Conservation (phyloP, 192 early-diverging fungal species). For the Coemansia sp. region DNA sequence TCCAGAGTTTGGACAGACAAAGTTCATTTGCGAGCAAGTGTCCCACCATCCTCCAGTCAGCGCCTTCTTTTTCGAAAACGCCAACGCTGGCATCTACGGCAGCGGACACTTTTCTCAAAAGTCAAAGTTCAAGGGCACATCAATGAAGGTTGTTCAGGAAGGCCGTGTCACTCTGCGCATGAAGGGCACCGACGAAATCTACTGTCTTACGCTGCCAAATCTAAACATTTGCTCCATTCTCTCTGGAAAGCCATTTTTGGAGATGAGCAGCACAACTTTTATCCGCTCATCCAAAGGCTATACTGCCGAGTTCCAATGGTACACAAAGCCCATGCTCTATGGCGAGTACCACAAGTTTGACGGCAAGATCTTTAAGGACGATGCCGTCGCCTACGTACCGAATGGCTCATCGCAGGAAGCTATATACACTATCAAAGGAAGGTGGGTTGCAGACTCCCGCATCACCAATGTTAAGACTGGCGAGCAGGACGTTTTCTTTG, state of each 20-base stretch:
- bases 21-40: conserved; percentile 67
- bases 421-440: conserved; percentile 59
- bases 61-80: conserved; percentile 66
- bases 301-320: conserved; percentile 67
- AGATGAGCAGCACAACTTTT: conserved; percentile 60
- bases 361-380: conserved; percentile 55
- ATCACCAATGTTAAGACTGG: conserved; percentile 57
- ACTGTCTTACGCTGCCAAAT: conserved; percentile 71
- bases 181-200: conserved; percentile 62
- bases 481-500: conserved; percentile 59
- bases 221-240: conserved; percentile 76
- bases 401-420: conserved; percentile 23
- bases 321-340: conserved; percentile 73
- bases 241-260: conserved; percentile 64
- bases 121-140: conserved; percentile 73
- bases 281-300: conserved; percentile 60
- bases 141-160: conserved; percentile 75
- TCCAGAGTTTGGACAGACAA: conserved; percentile 52
- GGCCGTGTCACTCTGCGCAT: conserved; percentile 72
- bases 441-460: conserved; percentile 69
- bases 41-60: conserved; percentile 75
- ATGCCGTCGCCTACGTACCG: conserved; percentile 17
- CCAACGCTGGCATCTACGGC: conserved; percentile 59
- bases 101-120: conserved; percentile 63
- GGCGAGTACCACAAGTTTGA: conserved; percentile 81